Evolutionary conservation across 164 flowering plant genomes (phyloP).

Genomic region (Sextonia rubra): DNA sequence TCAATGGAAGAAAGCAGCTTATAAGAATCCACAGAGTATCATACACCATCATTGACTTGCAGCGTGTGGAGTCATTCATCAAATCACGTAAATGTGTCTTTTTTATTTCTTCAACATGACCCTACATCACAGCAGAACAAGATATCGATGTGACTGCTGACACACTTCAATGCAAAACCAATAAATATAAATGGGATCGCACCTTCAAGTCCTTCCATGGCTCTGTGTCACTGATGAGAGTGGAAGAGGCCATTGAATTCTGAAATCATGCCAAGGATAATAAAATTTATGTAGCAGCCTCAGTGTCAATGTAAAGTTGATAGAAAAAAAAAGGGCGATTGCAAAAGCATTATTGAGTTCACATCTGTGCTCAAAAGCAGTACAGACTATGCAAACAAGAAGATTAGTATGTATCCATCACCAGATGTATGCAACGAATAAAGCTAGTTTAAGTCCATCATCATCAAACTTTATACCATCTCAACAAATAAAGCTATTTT

Average conservation of each 20-base stretch:
- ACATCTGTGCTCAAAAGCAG: not conserved
- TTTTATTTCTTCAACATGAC: conserved; percentile 71
- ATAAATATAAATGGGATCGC: not conserved
- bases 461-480: not conserved
- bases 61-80: conserved; percentile 62
- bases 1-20: not conserved
- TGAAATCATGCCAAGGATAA: not conserved
- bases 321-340: not conserved
- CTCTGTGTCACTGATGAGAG: conserved; percentile 68
- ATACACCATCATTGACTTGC: conserved; percentile 86
- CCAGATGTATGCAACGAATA: not conserved
- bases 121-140: conserved; percentile 30
- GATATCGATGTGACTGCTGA: too few species aligned
- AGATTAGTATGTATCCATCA: not conserved
- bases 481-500: not conserved
- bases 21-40: conserved; percentile 15
- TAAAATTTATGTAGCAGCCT: not conserved
- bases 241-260: conserved; percentile 47
- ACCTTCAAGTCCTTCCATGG: conserved; percentile 92
- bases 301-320: too few species aligned
- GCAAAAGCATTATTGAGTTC: not conserved
- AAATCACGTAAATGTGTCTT: conserved; percentile 81
- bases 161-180: not conserved
- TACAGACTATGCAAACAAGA: not conserved
- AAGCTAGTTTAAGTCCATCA: not conserved